Evolutionary conservation across 495 filamentous ascomycete species (phyloP).

Genomic region (Rostrohypoxylon terebratum): DNA sequence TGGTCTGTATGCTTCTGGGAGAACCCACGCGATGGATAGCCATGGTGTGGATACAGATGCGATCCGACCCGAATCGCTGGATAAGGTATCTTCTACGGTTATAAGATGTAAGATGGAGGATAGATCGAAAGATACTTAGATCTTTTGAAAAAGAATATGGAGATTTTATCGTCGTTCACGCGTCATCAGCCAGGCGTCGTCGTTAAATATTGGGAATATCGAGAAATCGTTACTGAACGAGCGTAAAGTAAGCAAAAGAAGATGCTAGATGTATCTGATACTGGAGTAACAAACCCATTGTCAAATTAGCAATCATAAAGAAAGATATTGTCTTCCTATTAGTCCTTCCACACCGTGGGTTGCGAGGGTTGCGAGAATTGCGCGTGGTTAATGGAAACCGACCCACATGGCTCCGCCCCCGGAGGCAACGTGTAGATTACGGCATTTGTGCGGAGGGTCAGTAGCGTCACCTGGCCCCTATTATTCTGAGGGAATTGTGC

Average conservation of each 20-base stretch:
- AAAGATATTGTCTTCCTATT: not conserved
- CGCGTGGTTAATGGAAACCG: conserved; percentile 8
- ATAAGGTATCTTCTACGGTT: not conserved
- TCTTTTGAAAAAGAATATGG: not conserved
- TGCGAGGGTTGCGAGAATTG: conserved; percentile 11
- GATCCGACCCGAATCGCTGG: not conserved
- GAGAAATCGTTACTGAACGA: not conserved
- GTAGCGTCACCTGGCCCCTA: not conserved
- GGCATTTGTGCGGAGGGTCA: conserved; percentile 10
- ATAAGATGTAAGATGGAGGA: conserved; percentile 1
- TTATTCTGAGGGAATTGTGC: conserved; percentile 10
- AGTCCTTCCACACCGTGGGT: not conserved
- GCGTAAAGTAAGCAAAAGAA: not conserved
- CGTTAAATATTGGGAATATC: not conserved
- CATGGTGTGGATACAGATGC: not conserved
- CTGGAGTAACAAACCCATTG: not conserved
- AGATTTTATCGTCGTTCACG: not conserved
- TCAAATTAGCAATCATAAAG: not conserved
- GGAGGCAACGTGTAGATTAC: not conserved
- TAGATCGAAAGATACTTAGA: not conserved
- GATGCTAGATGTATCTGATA: not conserved
- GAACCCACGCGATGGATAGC: not conserved
- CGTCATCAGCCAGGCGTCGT: not conserved
- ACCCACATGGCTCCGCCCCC: conserved; percentile 6
- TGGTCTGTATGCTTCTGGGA: conserved; percentile 12